Percentiles rank a stretch among this genome's conserved stretches.
Conservation (phyloP, 305 asterid species). For the Fraxinus velutina region DNA sequence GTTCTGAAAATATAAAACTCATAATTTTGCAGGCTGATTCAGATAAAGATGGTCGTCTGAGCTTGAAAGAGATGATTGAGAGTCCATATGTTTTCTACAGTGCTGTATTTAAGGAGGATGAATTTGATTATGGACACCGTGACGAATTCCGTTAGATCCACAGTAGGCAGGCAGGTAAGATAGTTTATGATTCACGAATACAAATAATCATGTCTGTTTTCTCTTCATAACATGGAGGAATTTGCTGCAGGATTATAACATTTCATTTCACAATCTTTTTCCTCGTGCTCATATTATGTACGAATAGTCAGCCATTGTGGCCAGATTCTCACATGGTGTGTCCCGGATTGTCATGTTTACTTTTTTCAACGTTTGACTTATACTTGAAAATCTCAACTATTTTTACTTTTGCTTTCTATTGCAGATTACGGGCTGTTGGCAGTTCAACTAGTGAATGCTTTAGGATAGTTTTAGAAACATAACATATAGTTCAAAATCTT, state of each 20-base stretch:
- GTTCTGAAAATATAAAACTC: constrained; percentile 16
- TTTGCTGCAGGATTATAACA: constrained; percentile 20
- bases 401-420: neutral
- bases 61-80: constrained; percentile 83
- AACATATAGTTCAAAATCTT: neutral
- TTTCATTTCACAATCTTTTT: constrained; percentile 16
- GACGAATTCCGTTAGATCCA: constrained; percentile 74
- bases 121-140: constrained; percentile 60
- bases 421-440: constrained; percentile 17
- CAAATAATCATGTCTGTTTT: neutral
- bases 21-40: constrained; percentile 69
- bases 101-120: constrained; percentile 79
- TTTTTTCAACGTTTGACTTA: neutral
- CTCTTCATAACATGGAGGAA: constrained; percentile 9
- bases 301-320: constrained; percentile 13
- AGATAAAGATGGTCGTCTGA: constrained; percentile 76
- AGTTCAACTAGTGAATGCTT: constrained; percentile 9
- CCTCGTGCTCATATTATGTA: constrained; percentile 10
- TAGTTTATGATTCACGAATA: neutral
- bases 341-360: neutral
- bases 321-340: neutral
- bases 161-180: constrained; percentile 18
- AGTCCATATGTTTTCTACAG: constrained; percentile 88
- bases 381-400: constrained; percentile 8
- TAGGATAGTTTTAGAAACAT: constrained; percentile 17